phyloP scores from a whole-genome alignment of 345 rosid species.

The Citrus cavaleriei region DNA sequence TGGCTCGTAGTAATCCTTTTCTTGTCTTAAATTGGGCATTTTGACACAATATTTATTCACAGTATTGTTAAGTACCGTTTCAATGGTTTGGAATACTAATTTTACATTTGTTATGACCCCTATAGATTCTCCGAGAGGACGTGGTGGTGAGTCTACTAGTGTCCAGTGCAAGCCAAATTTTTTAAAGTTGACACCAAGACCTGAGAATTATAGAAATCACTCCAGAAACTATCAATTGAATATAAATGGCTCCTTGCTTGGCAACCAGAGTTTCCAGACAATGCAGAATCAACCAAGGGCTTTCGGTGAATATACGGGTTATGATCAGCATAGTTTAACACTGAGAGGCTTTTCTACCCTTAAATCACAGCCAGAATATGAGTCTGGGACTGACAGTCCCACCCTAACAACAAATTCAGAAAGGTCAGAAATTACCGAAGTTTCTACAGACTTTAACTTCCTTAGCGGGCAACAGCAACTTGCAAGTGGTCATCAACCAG shows the following conservation, averaged over 20 bases:
- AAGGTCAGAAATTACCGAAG: constrained; percentile 39
- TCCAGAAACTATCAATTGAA: constrained; percentile 17
- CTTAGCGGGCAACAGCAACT: constrained; percentile 39
- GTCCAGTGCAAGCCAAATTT: constrained; percentile 11
- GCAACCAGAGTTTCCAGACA: constrained; percentile 28
- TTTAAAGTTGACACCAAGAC: constrained; percentile 20
- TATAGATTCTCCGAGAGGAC: constrained; percentile 26
- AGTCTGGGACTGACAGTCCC: constrained; percentile 33
- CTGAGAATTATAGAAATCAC: constrained; percentile 24
- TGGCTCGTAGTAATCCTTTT: background rate
- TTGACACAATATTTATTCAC: background rate
- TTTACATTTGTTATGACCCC: constrained; percentile 4
- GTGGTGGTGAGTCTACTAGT: constrained; percentile 21
- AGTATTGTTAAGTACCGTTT: background rate
- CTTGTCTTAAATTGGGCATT: background rate
- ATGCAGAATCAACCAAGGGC: constrained; percentile 20
- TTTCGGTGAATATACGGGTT: constrained; percentile 15
- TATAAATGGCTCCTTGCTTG: constrained; percentile 27
- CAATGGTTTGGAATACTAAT: background rate
- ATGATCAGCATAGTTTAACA: constrained; percentile 28
- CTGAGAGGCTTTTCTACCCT: constrained; percentile 17
- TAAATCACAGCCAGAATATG: constrained; percentile 29
- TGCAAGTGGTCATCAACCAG: constrained; percentile 25
- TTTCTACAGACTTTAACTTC: constrained; percentile 34
- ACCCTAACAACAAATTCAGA: constrained; percentile 42